phyloP scores from a whole-genome alignment of 2,329 filamentous ascomycete species.

The Tolypocladium sp. region DNA sequence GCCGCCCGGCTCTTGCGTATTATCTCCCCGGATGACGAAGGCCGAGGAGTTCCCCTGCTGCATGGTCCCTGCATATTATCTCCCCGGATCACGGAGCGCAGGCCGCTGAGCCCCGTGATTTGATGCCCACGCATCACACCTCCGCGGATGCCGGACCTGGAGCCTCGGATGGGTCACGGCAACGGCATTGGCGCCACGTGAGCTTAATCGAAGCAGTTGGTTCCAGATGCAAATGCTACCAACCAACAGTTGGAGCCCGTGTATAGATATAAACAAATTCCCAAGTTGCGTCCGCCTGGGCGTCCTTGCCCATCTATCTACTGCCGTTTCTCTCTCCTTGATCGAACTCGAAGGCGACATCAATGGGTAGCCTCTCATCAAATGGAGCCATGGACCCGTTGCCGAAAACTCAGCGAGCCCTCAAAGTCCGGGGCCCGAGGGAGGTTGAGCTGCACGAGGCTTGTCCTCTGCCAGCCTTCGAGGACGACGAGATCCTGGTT shows the following conservation, averaged over 20 bases:
- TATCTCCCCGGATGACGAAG: background rate
- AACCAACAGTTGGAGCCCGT: background rate
- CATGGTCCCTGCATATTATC: background rate
- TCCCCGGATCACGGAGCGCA: background rate
- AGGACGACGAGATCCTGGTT: background rate
- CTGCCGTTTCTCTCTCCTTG: background rate
- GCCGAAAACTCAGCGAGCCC: background rate
- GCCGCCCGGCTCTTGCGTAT: background rate
- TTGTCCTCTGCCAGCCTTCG: background rate
- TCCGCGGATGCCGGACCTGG: background rate
- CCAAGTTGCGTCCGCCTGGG: background rate
- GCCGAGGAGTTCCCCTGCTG: background rate
- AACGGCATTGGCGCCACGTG: background rate
- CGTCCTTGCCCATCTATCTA: background rate
- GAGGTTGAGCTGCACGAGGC: background rate
- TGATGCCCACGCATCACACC: background rate
- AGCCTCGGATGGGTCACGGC: background rate
- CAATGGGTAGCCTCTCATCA: background rate
- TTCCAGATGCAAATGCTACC: background rate
- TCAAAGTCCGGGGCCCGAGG: background rate
- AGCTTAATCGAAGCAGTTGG: background rate
- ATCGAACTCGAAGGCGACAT: background rate
- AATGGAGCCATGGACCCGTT: background rate
- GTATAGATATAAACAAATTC: background rate
- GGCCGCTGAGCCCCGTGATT: background rate